These are phyloP conservation scores for Tolypocladium guangdongense DNA, from an alignment of 2,329 filamentous ascomycete species.

Conservation along the genomic window DNA sequence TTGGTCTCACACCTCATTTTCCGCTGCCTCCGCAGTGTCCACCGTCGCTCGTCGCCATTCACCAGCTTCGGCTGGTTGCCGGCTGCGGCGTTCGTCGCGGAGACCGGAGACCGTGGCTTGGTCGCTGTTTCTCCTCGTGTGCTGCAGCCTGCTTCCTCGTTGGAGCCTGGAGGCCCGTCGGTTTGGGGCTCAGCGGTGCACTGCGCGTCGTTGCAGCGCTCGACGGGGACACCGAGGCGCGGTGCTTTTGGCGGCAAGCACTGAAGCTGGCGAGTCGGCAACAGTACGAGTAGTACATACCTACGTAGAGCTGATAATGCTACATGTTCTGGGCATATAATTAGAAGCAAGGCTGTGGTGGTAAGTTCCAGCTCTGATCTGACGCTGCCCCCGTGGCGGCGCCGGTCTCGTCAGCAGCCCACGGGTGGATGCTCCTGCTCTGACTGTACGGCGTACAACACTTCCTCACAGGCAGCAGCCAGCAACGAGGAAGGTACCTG, in stretches of 20 bases:
- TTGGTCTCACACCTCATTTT: neutral
- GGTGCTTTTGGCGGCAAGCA: neutral
- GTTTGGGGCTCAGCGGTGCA: too few relatives aligned
- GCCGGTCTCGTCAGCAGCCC: conserved; percentile 1
- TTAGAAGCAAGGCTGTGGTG: conserved; percentile 1
- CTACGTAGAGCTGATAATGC: neutral
- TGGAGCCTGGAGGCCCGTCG: neutral
- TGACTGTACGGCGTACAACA: neutral
- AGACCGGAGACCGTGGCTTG: neutral
- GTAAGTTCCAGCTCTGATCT: neutral
- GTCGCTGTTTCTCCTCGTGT: too few relatives aligned
- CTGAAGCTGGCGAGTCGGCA: neutral
- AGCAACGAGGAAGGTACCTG: neutral
- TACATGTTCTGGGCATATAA: neutral
- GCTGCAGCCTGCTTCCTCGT: neutral
- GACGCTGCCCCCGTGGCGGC: neutral
- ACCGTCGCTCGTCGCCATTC: neutral
- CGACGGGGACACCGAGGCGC: too few relatives aligned
- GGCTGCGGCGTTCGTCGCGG: conserved; percentile 1
- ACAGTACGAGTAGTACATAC: neutral
- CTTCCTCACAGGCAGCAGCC: neutral
- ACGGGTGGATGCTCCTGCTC: neutral
- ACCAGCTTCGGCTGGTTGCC: conserved; percentile 5
- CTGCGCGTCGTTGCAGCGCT: too few relatives aligned
- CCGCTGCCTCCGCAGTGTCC: neutral